Conservation (phyloP, 495 filamentous ascomycete genomes). For the Trichocladium antarcticum region DNA sequence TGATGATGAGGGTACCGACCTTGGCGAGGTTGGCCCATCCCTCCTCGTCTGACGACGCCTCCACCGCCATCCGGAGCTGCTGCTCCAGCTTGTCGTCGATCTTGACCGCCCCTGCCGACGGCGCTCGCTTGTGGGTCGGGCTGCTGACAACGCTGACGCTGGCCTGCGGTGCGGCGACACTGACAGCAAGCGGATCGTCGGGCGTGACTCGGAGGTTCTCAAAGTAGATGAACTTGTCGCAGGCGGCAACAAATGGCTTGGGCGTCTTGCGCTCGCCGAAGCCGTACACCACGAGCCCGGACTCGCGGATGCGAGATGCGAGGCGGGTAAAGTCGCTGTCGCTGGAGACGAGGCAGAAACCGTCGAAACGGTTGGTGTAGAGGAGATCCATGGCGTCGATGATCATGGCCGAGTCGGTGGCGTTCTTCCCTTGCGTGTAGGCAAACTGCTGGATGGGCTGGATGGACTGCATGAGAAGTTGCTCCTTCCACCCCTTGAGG, state of each 20-base stretch:
- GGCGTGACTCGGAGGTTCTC: conserved; percentile 4
- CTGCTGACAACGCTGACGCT: no score
- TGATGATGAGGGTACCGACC: no score
- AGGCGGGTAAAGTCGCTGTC: conserved; percentile 19
- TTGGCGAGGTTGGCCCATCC: no score
- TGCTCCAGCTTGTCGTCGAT: no score
- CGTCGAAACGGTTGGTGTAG: conserved; percentile 13
- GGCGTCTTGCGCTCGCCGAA: conserved; percentile 17
- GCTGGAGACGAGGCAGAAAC: conserved; percentile 17
- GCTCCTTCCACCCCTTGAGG: conserved; percentile 15
- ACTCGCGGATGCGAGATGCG: conserved; percentile 14
- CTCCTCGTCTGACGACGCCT: no score
- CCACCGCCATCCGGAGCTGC: no score
- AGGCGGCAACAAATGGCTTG: conserved; percentile 12
- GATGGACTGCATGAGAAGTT: conserved; percentile 11
- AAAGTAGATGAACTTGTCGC: conserved; percentile 15
- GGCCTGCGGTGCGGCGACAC: no score
- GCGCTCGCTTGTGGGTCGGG: no score
- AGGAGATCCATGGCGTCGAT: conserved; percentile 21
- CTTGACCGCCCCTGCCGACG: no score
- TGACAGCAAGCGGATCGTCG: no score
- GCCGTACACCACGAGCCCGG: conserved; percentile 16
- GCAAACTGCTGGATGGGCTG: conserved; percentile 19
- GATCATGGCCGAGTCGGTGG: conserved; percentile 16
- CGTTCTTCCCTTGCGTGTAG: conserved; percentile 15